These are phyloP conservation scores for Backusella luteola DNA, from an alignment of 192 early-diverging fungal species.

Conservation along the genomic window DNA sequence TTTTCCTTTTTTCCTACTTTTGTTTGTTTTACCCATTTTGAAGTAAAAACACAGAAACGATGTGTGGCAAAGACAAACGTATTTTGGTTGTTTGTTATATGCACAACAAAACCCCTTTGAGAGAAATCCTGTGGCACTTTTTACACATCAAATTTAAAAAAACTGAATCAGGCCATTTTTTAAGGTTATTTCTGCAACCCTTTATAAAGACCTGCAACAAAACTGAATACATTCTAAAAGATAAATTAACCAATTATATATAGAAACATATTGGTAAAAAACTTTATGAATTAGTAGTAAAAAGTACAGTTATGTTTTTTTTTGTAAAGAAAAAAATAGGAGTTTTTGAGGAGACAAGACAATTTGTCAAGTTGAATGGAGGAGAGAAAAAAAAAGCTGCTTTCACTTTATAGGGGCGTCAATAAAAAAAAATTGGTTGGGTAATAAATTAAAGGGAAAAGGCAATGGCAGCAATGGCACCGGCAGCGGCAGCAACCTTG, in stretches of 20 bases:
- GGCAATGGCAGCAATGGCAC: constrained; percentile 27
- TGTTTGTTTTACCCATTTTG: too few relatives aligned
- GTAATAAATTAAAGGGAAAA: constrained; percentile 4
- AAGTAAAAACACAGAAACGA: not conserved
- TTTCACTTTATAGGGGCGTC: constrained; percentile 1
- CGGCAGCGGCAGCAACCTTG: constrained; percentile 14
- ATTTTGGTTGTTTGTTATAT: too few relatives aligned
- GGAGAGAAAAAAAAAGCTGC: constrained; percentile 2
- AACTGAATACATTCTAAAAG: not conserved
- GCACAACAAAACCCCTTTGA: too few relatives aligned
- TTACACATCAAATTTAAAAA: too few relatives aligned
- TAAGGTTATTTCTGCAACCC: too few relatives aligned
- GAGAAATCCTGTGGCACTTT: too few relatives aligned
- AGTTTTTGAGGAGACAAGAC: not conserved
- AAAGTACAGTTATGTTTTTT: not conserved
- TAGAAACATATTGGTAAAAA: not conserved
- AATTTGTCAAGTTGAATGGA: constrained; percentile 1
- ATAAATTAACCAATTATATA: not conserved
- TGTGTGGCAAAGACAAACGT: too few relatives aligned
- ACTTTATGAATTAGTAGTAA: not conserved
- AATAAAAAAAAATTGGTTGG: not conserved
- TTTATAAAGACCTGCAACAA: too few relatives aligned
- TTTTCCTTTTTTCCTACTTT: too few relatives aligned
- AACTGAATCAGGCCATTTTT: too few relatives aligned
- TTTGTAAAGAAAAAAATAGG: not conserved